Evolutionary conservation across 2,329 filamentous ascomycete species (phyloP), one percentile per base, ranked within the genome.

Genomic region (Acarospora socialis): DNA sequence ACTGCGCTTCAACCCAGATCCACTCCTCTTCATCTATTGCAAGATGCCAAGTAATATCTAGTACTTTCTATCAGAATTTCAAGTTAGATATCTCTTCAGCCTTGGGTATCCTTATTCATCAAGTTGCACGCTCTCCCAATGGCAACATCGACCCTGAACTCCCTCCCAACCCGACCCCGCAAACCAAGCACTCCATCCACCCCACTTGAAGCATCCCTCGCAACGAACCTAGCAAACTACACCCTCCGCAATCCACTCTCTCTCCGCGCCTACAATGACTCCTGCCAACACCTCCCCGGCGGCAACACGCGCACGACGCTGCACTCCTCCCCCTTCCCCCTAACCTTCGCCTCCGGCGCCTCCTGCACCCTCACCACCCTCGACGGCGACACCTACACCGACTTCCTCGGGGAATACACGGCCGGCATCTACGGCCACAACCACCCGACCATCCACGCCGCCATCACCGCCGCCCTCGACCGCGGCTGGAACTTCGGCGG

Each of bases 401-500:
- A 81, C 43, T 57, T 80, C 5, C 56, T 74, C 1, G 66, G 67
- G 20, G 75, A 80, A 48, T 70, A 70, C 44, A 71, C 70, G 0
- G 76, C 76, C 1, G 73, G 69, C 2, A 57, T 81, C 8, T 78
- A 70, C 45, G 76, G 76, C 0, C 75, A 81, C 51, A 74, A 68
- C 1, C 60, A 77, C 32, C 63, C 67, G 0, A 42, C 55, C 2
- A 68, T 81, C 33, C 47, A 59, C 3, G 43, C 53, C 0, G 60
- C 72, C 0, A 54, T 79, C 15, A 36, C 49, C 7, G 41, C 55
- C 4, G 57, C 63, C 1, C 44, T 72, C 3, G 45, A 57, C 2
- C 49, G 53, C 4, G 72, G 73, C 3, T 50, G 73, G 40, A 72
- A 62, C 36, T 57, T 72, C 10, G 69, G 74, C 4, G 64, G 58